These are phyloP conservation scores for Diacronema lutheri DNA, from an alignment of 78 protist species.

Conservation along the genomic window DNA sequence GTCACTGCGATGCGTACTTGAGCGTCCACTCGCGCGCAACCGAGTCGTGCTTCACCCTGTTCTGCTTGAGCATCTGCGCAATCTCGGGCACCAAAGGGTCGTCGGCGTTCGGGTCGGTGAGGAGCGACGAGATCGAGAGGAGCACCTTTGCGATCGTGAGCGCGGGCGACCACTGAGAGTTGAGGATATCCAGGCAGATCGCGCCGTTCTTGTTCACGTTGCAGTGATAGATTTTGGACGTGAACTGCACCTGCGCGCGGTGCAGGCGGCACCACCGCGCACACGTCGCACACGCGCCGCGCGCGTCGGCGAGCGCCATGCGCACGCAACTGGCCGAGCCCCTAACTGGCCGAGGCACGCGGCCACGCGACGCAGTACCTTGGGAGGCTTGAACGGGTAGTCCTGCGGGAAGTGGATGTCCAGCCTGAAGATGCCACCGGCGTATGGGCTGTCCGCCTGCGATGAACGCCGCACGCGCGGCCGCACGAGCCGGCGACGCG, in stretches of 20 bases:
- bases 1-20: no score
- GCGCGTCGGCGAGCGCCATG: not conserved
- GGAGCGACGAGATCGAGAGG: conserved; percentile 61
- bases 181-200: conserved; percentile 88
- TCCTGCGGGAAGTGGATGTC: conserved; percentile 56
- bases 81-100: conserved; percentile 7
- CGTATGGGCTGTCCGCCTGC: conserved; percentile 31
- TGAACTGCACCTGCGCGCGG: conserved; percentile 58
- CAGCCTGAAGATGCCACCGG: conserved; percentile 77
- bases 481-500: no score
- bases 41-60: no score
- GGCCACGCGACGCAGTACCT: no score
- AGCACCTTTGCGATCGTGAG: conserved; percentile 65
- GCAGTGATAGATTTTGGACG: conserved; percentile 85
- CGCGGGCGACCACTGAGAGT: conserved; percentile 71
- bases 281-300: not conserved
- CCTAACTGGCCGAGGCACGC: no score
- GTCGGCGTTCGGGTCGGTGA: conserved; percentile 75
- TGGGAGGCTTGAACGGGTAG: conserved; percentile 86
- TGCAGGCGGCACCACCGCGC: no score
- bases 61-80: no score
- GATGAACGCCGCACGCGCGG: no score
- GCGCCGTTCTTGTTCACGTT: conserved; percentile 75
- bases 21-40: no score
- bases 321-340: not conserved